These are phyloP conservation scores for Aspergillus amoenus DNA, from an alignment of 2,329 filamentous ascomycete species.

Conservation along the genomic window DNA sequence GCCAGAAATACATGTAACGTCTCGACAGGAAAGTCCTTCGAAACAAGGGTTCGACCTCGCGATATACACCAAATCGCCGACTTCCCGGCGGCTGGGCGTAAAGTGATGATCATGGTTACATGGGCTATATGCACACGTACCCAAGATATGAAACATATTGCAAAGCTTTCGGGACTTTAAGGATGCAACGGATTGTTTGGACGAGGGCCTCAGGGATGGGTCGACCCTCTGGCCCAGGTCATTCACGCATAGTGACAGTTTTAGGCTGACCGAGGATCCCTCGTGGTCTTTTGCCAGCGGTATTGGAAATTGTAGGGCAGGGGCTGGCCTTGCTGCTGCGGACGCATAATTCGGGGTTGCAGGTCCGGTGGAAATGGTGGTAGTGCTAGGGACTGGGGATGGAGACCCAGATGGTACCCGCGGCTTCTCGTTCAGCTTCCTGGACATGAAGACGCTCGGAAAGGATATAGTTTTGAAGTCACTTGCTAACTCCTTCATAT, in stretches of 20 bases:
- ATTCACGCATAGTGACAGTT: constrained; percentile 6
- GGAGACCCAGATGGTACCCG: constrained; percentile 3
- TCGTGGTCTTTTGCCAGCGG: not conserved
- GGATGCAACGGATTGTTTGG: constrained; percentile 16
- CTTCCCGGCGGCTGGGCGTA: constrained; percentile 18
- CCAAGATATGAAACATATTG: constrained; percentile 35
- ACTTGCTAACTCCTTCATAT: constrained; percentile 32
- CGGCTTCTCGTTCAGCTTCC: constrained; percentile 3
- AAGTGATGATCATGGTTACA: constrained; percentile 31
- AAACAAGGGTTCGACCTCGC: constrained; percentile 30
- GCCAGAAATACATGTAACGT: constrained; percentile 26
- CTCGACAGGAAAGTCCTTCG: constrained; percentile 27
- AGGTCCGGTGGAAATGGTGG: constrained; percentile 7
- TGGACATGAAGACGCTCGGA: constrained; percentile 13
- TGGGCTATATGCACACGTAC: constrained; percentile 16
- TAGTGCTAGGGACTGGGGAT: not conserved
- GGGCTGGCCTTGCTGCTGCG: not conserved
- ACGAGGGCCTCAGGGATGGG: constrained; percentile 17
- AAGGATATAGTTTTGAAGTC: constrained; percentile 16
- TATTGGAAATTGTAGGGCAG: not conserved
- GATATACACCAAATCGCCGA: constrained; percentile 30
- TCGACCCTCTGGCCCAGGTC: constrained; percentile 24
- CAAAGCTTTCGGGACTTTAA: constrained; percentile 34
- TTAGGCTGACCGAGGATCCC: not conserved
- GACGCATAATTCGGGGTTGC: constrained; percentile 17